Percentiles rank a stretch among this genome's conserved stretches.
Evolutionary conservation across 2,329 filamentous ascomycete species (phyloP).

Genomic region (Cercospora berteroae): DNA sequence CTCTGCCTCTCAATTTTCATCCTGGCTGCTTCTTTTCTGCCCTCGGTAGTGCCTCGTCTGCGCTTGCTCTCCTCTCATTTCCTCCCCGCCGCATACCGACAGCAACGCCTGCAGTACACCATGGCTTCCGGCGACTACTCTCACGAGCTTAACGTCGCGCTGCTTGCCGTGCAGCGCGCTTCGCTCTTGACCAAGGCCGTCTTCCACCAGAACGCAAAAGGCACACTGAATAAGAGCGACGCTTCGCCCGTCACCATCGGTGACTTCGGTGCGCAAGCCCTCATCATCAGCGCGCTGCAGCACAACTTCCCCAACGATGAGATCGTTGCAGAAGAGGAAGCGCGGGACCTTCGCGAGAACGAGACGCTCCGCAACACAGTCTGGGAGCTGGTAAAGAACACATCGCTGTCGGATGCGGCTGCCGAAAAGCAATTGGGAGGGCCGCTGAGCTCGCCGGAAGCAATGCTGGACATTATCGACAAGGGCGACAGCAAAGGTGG

Average conservation of each 20-base stretch:
- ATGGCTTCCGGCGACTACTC: conserved; percentile 58
- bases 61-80: conserved; percentile 40
- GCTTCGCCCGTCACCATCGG: conserved; percentile 96
- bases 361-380: conserved; percentile 68
- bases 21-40: conserved; percentile 45
- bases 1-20: conserved; percentile 34
- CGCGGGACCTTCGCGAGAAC: conserved; percentile 72
- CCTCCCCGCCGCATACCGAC: conserved; percentile 11
- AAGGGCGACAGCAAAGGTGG: conserved; percentile 68
- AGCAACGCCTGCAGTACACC: conserved; percentile 22
- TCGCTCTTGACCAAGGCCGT: conserved; percentile 72
- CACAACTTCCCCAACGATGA: conserved; percentile 87
- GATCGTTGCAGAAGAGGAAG: conserved; percentile 94
- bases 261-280: conserved; percentile 94
- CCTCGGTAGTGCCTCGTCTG: conserved; percentile 45
- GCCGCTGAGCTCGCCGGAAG: conserved; percentile 62
- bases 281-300: conserved; percentile 88
- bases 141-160: conserved; percentile 77
- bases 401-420: conserved; percentile 64
- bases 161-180: conserved; percentile 84
- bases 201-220: conserved; percentile 87
- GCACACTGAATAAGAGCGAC: conserved; percentile 90
- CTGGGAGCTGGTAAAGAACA: conserved; percentile 76
- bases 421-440: conserved; percentile 70
- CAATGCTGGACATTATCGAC: conserved; percentile 60